Evolutionary conservation across 2,329 filamentous ascomycete species (phyloP).

Genomic region (Aureobasidium sp.): DNA sequence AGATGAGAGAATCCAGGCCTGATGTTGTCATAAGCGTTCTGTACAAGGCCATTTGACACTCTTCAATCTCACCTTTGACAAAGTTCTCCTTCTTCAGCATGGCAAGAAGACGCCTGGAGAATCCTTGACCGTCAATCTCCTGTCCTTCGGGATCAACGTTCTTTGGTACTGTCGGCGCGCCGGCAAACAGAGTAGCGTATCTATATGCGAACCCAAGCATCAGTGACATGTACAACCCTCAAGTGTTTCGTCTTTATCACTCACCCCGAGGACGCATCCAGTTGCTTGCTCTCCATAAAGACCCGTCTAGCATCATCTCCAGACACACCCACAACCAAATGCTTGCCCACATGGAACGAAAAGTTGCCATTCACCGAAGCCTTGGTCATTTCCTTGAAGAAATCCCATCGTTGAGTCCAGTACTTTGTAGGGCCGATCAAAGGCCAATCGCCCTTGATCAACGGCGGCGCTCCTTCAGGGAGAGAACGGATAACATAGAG

Average conservation of each 20-base stretch:
- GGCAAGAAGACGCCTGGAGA: slow-evolving; percentile 25
- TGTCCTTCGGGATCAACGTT: not conserved
- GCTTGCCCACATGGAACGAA: slow-evolving; percentile 40
- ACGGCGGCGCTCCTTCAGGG: slow-evolving; percentile 20
- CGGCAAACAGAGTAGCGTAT: slow-evolving; percentile 9
- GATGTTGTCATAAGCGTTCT: not conserved
- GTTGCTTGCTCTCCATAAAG: slow-evolving; percentile 38
- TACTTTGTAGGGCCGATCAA: slow-evolving; percentile 38
- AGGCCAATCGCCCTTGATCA: slow-evolving; percentile 26
- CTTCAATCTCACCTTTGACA: slow-evolving; percentile 19
- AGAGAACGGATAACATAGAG: slow-evolving; percentile 19
- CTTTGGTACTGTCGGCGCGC: not conserved
- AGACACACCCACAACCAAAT: slow-evolving; percentile 37
- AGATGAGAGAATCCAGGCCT: slow-evolving; percentile 34
- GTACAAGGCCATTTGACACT: not conserved
- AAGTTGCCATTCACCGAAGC: slow-evolving; percentile 36
- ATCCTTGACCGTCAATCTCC: slow-evolving; percentile 15
- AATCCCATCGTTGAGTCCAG: slow-evolving; percentile 40
- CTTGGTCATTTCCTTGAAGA: slow-evolving; percentile 29
- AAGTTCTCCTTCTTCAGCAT: slow-evolving; percentile 34
- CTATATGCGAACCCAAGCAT: slow-evolving; percentile 18
- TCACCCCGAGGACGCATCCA: slow-evolving; percentile 39
- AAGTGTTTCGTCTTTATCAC: slow-evolving; percentile 9
- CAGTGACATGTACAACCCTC: slow-evolving; percentile 12
- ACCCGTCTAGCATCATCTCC: slow-evolving; percentile 35